These are phyloP conservation scores for Diplodia corticola DNA, from an alignment of 2,329 filamentous ascomycete species.

Conservation along the genomic window DNA sequence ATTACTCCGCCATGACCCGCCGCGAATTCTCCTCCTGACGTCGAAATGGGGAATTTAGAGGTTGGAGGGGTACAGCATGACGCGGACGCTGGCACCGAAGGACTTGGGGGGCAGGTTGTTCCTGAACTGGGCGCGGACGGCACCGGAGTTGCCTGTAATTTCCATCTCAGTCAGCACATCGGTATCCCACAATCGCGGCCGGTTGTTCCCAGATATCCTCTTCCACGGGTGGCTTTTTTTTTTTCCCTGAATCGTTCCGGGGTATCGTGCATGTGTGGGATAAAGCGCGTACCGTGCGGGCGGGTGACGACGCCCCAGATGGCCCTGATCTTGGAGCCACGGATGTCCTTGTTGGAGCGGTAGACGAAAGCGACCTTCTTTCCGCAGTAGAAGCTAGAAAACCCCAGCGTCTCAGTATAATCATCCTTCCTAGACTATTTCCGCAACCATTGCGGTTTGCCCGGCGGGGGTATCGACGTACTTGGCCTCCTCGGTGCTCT, in stretches of 20 bases:
- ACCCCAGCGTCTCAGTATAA: neutral
- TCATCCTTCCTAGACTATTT: conserved; percentile 14
- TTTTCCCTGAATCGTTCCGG: neutral
- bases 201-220: neutral
- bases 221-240: neutral
- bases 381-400: conserved; percentile 83
- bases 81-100: conserved; percentile 71
- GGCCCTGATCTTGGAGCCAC: conserved; percentile 95
- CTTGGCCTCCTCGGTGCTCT: conserved; percentile 84
- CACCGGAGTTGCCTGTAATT: conserved; percentile 83
- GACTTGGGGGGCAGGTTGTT: conserved; percentile 94
- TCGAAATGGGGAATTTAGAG: conserved; percentile 64
- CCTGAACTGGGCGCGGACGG: conserved; percentile 96
- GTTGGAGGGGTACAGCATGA: conserved; percentile 98
- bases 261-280: neutral
- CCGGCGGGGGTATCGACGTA: conserved; percentile 45
- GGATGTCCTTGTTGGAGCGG: conserved; percentile 89
- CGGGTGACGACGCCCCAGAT: conserved; percentile 99
- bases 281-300: conserved; percentile 70
- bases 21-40: neutral
- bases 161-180: neutral
- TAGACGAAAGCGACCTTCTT: conserved; percentile 99
- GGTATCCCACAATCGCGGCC: neutral
- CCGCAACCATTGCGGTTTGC: neutral
- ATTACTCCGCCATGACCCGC: neutral